Evolutionary conservation across 2,329 filamentous ascomycete genomes (phyloP).

Genomic region (Dactylellina haptotyla): DNA sequence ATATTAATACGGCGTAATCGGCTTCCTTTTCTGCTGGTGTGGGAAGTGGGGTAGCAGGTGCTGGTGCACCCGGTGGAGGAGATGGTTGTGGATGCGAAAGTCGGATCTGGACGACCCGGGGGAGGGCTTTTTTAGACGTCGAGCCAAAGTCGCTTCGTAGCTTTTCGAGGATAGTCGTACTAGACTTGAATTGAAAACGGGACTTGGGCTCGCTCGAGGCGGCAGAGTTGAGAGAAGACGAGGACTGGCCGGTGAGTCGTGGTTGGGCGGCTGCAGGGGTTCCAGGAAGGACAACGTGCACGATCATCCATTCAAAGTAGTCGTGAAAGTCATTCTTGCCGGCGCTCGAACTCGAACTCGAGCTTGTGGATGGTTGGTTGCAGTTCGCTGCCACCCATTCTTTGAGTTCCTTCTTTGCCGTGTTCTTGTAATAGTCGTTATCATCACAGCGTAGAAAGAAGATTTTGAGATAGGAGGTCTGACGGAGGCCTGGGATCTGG

Average conservation of each 20-base stretch:
- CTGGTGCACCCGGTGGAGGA: constrained; percentile 59
- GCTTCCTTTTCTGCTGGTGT: constrained; percentile 79
- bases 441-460: constrained; percentile 92
- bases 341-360: constrained; percentile 60
- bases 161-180: constrained; percentile 87
- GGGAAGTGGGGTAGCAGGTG: constrained; percentile 67
- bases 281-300: constrained; percentile 91
- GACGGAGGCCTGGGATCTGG: constrained; percentile 91
- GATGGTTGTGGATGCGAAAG: constrained; percentile 64
- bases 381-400: constrained; percentile 90
- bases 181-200: constrained; percentile 80
- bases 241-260: constrained; percentile 66
- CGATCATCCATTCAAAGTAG: constrained; percentile 92
- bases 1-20: constrained; percentile 84
- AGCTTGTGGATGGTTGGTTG: constrained; percentile 66
- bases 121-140: constrained; percentile 72
- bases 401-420: constrained; percentile 78
- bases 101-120: constrained; percentile 80
- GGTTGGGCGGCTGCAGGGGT: constrained; percentile 82
- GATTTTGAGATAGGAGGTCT: constrained; percentile 92
- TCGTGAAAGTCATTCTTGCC: constrained; percentile 90
- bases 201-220: constrained; percentile 70
- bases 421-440: constrained; percentile 88
- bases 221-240: constrained; percentile 59
- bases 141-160: constrained; percentile 89